A percentile compares a stretch with the other conserved stretches of the same genome.
Evolutionary conservation across 169 alveolate species (phyloP).

Genomic region (Cyclospora cayetanensis): DNA sequence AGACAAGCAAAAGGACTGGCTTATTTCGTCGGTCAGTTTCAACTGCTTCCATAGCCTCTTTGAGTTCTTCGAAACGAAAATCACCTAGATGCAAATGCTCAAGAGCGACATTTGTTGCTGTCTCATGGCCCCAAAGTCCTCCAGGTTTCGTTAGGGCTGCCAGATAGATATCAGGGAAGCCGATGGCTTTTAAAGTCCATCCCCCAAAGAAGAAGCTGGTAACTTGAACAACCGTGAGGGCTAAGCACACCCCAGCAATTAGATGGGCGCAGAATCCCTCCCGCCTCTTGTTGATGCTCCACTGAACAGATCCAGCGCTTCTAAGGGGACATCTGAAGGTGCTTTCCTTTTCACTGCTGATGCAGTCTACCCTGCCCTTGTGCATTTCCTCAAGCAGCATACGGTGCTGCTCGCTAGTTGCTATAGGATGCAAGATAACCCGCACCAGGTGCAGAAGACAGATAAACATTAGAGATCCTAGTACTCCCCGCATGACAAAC

Average conservation of each 20-base stretch:
- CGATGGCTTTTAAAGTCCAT: constrained; percentile 48
- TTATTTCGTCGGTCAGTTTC: neutral
- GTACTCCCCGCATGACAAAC: constrained; percentile 48
- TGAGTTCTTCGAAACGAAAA: neutral
- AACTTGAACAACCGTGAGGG: neutral
- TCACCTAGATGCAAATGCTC: neutral
- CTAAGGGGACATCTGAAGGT: neutral
- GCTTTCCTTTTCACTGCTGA: neutral
- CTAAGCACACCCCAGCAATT: constrained; percentile 18
- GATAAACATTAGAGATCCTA: constrained; percentile 7
- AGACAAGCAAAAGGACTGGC: neutral
- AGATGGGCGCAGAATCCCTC: constrained; percentile 2
- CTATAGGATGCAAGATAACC: neutral
- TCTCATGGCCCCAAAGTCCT: constrained; percentile 6
- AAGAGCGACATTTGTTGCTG: neutral
- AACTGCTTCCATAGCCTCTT: neutral
- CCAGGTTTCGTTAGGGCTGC: constrained; percentile 45
- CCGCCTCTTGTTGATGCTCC: neutral
- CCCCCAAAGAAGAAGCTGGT: constrained; percentile 59
- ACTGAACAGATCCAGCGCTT: neutral
- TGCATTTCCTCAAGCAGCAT: neutral
- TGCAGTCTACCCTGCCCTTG: no score
- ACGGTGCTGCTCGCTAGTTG: neutral
- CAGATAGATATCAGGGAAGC: constrained; percentile 62
- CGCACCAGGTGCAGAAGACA: constrained; percentile 32